A percentile compares a stretch with the other conserved stretches of the same genome.
phyloP scores from a whole-genome alignment of 208 protist species.

The Trypanosoma mega region DNA sequence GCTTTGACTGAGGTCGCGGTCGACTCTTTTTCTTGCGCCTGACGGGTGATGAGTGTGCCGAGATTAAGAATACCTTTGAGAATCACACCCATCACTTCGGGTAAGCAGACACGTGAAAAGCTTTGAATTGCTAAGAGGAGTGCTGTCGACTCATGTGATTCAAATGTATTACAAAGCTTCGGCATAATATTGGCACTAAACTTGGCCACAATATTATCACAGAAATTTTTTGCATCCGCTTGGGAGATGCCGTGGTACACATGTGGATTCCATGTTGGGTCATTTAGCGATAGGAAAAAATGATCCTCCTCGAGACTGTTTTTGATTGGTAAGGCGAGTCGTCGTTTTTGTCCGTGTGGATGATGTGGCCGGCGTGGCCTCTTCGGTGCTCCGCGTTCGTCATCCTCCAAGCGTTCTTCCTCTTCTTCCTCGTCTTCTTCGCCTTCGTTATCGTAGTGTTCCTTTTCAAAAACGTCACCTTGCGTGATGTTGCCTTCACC shows the following conservation, averaged over 20 bases:
- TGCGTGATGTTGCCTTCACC: constrained; percentile 36
- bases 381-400: constrained; percentile 14
- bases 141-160: constrained; percentile 71
- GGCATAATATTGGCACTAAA: constrained; percentile 91
- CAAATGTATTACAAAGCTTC: constrained; percentile 83
- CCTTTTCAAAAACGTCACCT: constrained; percentile 11
- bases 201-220: constrained; percentile 67
- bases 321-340: constrained; percentile 29
- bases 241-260: constrained; percentile 83
- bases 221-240: constrained; percentile 53
- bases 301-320: constrained; percentile 72
- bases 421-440: constrained; percentile 16
- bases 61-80: constrained; percentile 78
- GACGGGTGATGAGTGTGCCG: constrained; percentile 53
- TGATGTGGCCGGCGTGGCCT: background rate
- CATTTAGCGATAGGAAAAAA: constrained; percentile 67
- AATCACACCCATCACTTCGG: constrained; percentile 83
- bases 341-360: background rate
- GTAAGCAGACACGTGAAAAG: constrained; percentile 76
- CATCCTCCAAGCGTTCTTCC: constrained; percentile 28
- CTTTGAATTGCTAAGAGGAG: constrained; percentile 84
- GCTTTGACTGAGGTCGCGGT: constrained; percentile 28
- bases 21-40: constrained; percentile 26
- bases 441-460: constrained; percentile 18
- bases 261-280: constrained; percentile 74